Evolutionary conservation across 306 rosid genomes (phyloP).

Genomic region (Acacia acuminata): DNA sequence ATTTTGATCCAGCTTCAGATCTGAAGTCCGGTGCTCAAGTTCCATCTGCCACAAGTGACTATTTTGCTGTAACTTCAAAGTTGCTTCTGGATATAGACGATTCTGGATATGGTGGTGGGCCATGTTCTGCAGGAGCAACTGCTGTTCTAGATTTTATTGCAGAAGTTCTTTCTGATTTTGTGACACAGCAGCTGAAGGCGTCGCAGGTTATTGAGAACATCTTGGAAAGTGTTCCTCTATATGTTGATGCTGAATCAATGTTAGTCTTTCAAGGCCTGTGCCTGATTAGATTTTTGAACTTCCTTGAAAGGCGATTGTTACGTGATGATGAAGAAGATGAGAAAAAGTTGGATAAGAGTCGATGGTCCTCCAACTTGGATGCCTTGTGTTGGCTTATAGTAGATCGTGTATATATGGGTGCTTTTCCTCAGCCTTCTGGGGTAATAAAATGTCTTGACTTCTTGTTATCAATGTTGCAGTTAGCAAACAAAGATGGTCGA

Average conservation of each 20-base stretch:
- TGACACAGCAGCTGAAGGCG: constrained; percentile 91
- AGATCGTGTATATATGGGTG: constrained; percentile 98
- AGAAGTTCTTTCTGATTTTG: constrained; percentile 95
- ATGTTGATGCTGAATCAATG: constrained; percentile 80
- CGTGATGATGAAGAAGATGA: constrained; percentile 98
- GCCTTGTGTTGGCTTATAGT: constrained; percentile 94
- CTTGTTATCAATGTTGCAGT: constrained; percentile 92
- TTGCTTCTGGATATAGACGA: constrained; percentile 88
- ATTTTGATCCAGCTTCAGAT: constrained; percentile 72
- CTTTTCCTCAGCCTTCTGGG: constrained; percentile 89
- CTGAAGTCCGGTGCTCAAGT: constrained; percentile 63
- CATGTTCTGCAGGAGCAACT: constrained; percentile 95
- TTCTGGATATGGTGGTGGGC: constrained; percentile 99
- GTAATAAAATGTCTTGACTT: constrained; percentile 91
- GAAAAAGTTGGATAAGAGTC: constrained; percentile 89
- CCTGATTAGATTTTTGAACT: constrained; percentile 89
- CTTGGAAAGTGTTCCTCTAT: constrained; percentile 85
- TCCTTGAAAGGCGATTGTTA: constrained; percentile 92
- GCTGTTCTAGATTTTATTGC: constrained; percentile 94
- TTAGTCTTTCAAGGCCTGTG: constrained; percentile 96
- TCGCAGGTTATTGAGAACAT: constrained; percentile 80
- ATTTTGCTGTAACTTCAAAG: constrained; percentile 73
- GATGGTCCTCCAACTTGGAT: constrained; percentile 96
- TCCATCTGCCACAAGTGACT: constrained; percentile 61
- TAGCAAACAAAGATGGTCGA: constrained; percentile 97